These are phyloP conservation scores for Lachancea kluyveri DNA, from an alignment of 805 yeast genomes.

Conservation along the genomic window DNA sequence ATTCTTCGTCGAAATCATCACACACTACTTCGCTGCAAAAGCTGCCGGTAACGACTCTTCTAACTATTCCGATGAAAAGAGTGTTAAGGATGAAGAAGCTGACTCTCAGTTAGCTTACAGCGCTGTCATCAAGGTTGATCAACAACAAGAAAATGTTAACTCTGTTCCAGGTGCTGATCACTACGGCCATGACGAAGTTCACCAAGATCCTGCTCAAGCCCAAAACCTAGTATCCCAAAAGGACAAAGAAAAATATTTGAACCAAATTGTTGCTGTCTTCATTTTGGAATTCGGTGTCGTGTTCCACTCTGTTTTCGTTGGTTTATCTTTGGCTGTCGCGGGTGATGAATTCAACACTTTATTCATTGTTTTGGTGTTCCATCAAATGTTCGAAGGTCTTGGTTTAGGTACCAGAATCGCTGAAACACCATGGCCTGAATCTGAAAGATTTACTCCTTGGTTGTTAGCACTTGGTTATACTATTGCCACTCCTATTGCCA, in stretches of 20 bases:
- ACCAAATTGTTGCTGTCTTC: slow-evolving; percentile 48
- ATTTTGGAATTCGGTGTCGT: slow-evolving; percentile 74
- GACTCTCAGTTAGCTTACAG: too few species aligned
- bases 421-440: slow-evolving; percentile 43
- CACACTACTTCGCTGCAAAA: slow-evolving; percentile 38
- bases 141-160: too few species aligned
- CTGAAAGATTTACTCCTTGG: slow-evolving; percentile 49
- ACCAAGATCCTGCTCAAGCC: slow-evolving; percentile 37
- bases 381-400: slow-evolving; percentile 81
- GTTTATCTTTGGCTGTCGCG: slow-evolving; percentile 69
- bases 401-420: slow-evolving; percentile 80
- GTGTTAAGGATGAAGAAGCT: too few species aligned
- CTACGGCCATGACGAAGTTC: slow-evolving; percentile 38
- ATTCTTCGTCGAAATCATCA: slow-evolving; percentile 44
- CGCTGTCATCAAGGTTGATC: too few species aligned
- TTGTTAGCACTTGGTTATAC: slow-evolving; percentile 44
- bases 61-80: slow-evolving; percentile 50
- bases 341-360: slow-evolving; percentile 70
- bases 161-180: slow-evolving; percentile 34
- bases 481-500: slow-evolving; percentile 64
- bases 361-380: slow-evolving; percentile 64
- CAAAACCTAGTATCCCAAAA: slow-evolving; percentile 10
- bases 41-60: slow-evolving; percentile 23
- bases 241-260: slow-evolving; percentile 43
- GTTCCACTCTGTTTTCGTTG: slow-evolving; percentile 79